Base-by-base conservation (phyloP, 2,329 filamentous ascomycete genomes). In the Alternaria sp. region DNA sequence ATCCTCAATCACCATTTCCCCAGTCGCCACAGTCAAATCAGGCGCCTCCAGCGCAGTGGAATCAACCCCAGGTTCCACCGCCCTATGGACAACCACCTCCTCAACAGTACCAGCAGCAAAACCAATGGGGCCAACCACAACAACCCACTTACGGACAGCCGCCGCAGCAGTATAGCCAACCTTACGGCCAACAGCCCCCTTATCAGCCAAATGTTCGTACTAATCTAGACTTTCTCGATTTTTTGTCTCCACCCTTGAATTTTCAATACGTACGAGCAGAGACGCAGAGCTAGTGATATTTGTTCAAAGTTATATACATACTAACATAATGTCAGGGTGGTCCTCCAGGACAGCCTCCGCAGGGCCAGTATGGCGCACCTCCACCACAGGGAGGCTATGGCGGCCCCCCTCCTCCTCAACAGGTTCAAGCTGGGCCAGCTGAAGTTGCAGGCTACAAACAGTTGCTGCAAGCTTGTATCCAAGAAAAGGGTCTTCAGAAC, bases 401-500 rank as follows among this genome's bases (percentile, higher is more conserved):
- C 46, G 78, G 78, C 5, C 68, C 70, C 10, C 72, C 73, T 22
- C 70, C 75, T 45, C 79, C 74, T 25, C 78, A 66, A 34, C 75
- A 76, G 45, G 76, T 74, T 27, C 82, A 79, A 59, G 80, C 79
- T 11, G 81, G 79, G 16, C 81, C 83, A n/a, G 81, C 83, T 53
- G 83, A 87, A 57, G 74, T 85, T 30, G 80, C 78, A 32, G 84
- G 81, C 11, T 89, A 88, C 78, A 85, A 86, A 75, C 83, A 86
- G 65, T 77, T 86, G 12, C 77, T 89, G 45, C 80, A 85, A 65
- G 74, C 77, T 38, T 84, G 84, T 5, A 85, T 90, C 66, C 85
- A 87, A 70, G 86, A 89, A 79, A 89, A 88, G 75, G 77, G 82
- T 12, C 78, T 90, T 11, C 84, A 88, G 63, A 73, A 71, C 53